These are phyloP conservation scores for Scleroderma citrinum DNA, from an alignment of 768 basidiomycete genomes.

Conservation along the genomic window DNA sequence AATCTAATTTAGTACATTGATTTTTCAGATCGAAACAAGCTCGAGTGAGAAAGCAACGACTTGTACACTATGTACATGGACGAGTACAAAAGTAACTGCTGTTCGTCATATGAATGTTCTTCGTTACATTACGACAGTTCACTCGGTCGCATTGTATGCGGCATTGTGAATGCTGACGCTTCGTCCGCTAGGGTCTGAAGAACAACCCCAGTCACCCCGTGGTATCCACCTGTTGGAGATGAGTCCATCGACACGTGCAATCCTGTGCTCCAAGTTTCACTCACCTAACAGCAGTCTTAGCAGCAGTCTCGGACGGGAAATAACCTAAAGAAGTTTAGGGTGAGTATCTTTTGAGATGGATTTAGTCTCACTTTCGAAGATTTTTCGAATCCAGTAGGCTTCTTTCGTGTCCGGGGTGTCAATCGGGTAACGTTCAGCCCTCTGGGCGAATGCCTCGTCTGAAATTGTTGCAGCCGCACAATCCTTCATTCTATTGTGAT, in stretches of 20 bases:
- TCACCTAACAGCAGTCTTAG: conserved; percentile 85
- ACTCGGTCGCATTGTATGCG: conserved; percentile 51
- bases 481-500: conserved; percentile 70
- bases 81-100: not conserved
- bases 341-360: conserved; percentile 1
- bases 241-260: conserved; percentile 7
- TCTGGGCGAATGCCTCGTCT: conserved; percentile 73
- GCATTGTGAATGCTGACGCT: conserved; percentile 95
- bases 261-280: conserved; percentile 18
- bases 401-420: conserved; percentile 95
- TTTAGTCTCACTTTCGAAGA: conserved; percentile 67
- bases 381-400: conserved; percentile 87
- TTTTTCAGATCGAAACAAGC: conserved; percentile 14
- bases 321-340: conserved; percentile 39
- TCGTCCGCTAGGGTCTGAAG: conserved; percentile 89
- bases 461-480: conserved; percentile 71
- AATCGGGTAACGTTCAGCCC: conserved; percentile 67
- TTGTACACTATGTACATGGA: conserved; percentile 6
- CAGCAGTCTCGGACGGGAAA: conserved; percentile 84
- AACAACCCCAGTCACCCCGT: conserved; percentile 94
- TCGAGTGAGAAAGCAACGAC: conserved; percentile 16
- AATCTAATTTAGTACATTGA: conserved; percentile 22
- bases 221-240: conserved; percentile 71
- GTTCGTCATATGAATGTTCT: conserved; percentile 11
- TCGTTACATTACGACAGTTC: conserved; percentile 12